Evolutionary conservation across 176 grass and related monocot species (phyloP).

Genomic region (Rhynchospora pubera): DNA sequence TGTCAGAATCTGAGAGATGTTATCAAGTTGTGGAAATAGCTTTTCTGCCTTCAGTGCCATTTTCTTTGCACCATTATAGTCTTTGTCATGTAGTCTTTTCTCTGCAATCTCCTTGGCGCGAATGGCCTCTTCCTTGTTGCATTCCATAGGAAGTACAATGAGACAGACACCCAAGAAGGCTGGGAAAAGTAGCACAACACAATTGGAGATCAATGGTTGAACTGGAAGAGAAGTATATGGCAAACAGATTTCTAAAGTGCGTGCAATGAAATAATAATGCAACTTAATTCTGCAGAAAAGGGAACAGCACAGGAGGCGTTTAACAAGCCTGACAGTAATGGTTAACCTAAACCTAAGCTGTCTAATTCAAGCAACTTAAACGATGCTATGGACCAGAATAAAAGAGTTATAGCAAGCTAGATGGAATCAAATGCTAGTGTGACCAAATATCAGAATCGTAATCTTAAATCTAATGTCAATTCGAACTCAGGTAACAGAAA

Average conservation of each 20-base stretch:
- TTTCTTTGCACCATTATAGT: constrained; percentile 64
- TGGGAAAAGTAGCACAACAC: constrained; percentile 3
- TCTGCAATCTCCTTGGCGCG: constrained; percentile 66
- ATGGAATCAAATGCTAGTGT: constrained; percentile 2
- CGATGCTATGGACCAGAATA: background rate
- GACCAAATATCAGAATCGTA: background rate
- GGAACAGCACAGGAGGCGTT: background rate
- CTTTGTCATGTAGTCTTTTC: constrained; percentile 49
- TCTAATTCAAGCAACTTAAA: constrained; percentile 12
- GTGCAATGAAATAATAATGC: background rate
- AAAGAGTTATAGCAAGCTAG: background rate
- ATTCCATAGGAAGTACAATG: constrained; percentile 21
- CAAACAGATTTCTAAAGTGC: background rate
- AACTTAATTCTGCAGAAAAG: constrained; percentile 18
- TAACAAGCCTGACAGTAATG: constrained; percentile 24
- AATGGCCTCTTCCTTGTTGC: constrained; percentile 79
- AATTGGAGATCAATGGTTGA: background rate
- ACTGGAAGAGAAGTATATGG: background rate
- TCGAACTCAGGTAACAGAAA: background rate
- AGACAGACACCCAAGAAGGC: background rate
- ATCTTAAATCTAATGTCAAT: background rate
- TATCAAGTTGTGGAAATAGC: constrained; percentile 74
- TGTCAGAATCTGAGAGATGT: constrained; percentile 53
- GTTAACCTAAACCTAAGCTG: constrained; percentile 17
- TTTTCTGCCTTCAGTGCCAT: constrained; percentile 63